Base-by-base conservation (phyloP, 257 asterid genomes). In the Eucommia ulmoides region DNA sequence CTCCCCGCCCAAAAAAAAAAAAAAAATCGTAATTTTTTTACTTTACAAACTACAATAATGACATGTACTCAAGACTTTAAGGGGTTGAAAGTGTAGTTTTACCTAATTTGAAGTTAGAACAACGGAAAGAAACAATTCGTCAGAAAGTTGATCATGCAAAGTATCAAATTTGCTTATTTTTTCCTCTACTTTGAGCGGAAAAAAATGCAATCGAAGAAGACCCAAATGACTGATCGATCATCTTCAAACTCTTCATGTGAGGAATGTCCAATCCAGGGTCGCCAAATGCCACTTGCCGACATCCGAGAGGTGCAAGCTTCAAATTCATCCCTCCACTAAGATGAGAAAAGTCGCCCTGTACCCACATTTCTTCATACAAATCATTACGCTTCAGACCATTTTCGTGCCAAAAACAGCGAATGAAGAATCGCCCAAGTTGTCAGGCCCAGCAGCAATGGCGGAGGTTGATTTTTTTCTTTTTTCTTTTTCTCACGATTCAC, bases 271-370 rank as follows among this genome's bases (percentile, higher is more conserved):
- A 29, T 12, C 38, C 12, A 29, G 12, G 7, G 12, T 29, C 38
- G 12, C 7, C 38, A 7, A 12, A 5, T 12, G 38, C 8, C 38
- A 29, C 7, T 7, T 29, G 80, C 69, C 20, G 82, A 83, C 75
- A 70, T 61, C 44, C 45, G 33, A 25, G 8, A 49, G 7, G 26
- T 23, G 25, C 24, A 52, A 44, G 33, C 68, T 61, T 68, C 74
- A 79, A 60, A 70, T 65, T 71, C 85, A 77, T 52, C 61, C 68
- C 53, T 71, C 84, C 89, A 73, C 84, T 76, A 61, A 60, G 21
- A 22, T 25, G 50, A 38, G 29, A 17, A 10, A 29, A 41, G 23
- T 65, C 24, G 49, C 65, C 48, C n/a, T 2, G 47, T 67, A 82
- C n/a, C n/a, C n/a, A n/a, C n/a, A n/a, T n/a, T n/a, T 80, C 91